Conservation (phyloP, 2,329 filamentous ascomycete genomes). For the Hysterium pulicare region DNA sequence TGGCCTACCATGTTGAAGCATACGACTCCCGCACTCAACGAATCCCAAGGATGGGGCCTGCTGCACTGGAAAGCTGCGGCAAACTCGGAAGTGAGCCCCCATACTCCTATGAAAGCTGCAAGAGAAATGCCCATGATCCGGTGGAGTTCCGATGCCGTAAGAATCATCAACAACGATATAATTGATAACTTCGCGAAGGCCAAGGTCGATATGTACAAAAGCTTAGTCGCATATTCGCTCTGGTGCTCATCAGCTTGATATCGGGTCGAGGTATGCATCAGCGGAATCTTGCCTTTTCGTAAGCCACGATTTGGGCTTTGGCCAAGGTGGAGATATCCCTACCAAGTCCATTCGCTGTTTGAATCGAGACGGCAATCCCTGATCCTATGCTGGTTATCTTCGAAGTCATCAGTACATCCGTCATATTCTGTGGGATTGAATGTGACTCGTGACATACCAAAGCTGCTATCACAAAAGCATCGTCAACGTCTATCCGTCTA, state of each 20-base stretch:
- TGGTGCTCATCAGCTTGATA: conserved; percentile 8
- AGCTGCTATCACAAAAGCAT: conserved; percentile 33
- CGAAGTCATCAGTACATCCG: too few relatives aligned
- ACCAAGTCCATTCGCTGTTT: conserved; percentile 30
- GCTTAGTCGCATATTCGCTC: conserved; percentile 34
- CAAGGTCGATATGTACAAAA: conserved; percentile 33
- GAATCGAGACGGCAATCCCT: conserved; percentile 27
- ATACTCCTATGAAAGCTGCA: conserved; percentile 26
- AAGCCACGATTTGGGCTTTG: conserved; percentile 18
- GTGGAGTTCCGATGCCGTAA: conserved; percentile 29
- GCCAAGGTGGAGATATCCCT: conserved; percentile 19
- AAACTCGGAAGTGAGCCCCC: conserved; percentile 26
- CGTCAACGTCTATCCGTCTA: conserved; percentile 30
- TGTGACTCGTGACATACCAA: conserved; percentile 29
- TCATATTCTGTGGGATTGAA: too few relatives aligned
- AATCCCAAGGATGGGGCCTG: conserved; percentile 25
- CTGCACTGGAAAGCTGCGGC: conserved; percentile 32
- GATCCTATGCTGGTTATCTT: conserved; percentile 32
- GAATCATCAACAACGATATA: conserved; percentile 33
- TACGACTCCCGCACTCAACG: conserved; percentile 7
- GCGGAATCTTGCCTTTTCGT: conserved; percentile 26
- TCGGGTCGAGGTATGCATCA: background rate
- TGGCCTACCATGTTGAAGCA: conserved; percentile 26
- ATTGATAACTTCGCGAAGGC: conserved; percentile 34
- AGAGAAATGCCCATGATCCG: conserved; percentile 24